These are phyloP conservation scores for Eucalyptus erythrocorys DNA, from an alignment of 345 rosid species.

Conservation along the genomic window DNA sequence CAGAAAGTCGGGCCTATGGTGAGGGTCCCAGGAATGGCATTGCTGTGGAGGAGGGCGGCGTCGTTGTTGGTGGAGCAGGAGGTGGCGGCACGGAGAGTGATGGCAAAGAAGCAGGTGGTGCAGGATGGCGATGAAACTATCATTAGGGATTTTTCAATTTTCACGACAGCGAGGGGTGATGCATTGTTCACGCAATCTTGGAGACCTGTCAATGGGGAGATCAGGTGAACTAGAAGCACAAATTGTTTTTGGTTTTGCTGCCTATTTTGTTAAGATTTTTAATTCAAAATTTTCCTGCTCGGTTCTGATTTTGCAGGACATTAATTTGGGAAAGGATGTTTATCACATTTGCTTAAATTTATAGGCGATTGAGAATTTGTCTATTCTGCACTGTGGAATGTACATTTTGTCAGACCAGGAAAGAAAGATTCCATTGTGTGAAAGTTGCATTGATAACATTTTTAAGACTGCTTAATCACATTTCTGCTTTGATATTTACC, in stretches of 20 bases:
- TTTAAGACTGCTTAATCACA: neutral
- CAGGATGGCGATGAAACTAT: constrained; percentile 36
- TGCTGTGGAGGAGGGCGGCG: constrained; percentile 36
- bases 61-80: constrained; percentile 38
- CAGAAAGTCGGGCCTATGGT: neutral
- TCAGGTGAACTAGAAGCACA: constrained; percentile 30
- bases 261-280: neutral
- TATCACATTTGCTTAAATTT: neutral
- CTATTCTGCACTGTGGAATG: neutral
- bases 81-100: constrained; percentile 47
- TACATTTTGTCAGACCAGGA: neutral
- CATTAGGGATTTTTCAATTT: constrained; percentile 37
- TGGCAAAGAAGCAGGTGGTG: constrained; percentile 51
- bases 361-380: neutral
- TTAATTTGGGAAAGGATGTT: neutral
- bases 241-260: neutral
- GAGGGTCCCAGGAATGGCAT: constrained; percentile 33
- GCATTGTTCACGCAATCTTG: constrained; percentile 76
- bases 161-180: constrained; percentile 50
- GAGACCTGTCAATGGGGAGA: constrained; percentile 36
- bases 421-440: neutral
- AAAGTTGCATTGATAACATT: neutral
- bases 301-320: neutral
- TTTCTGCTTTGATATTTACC: neutral
- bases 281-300: neutral